These are phyloP conservation scores for Rhodofomes roseus DNA, from an alignment of 1,284 basidiomycete species.

Conservation along the genomic window DNA sequence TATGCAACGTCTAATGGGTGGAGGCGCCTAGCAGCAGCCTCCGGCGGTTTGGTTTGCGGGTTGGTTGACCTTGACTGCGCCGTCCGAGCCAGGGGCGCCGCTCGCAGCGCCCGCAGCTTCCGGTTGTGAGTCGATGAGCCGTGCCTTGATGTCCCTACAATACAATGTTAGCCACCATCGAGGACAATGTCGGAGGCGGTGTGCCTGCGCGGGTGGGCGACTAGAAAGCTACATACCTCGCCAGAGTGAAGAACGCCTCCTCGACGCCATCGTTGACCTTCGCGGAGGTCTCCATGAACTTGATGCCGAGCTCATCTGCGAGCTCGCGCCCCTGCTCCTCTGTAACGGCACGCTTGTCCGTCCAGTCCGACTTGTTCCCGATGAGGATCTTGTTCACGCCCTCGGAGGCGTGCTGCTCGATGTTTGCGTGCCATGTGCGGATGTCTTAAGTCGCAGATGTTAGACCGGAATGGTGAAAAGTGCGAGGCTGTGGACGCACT, in stretches of 20 bases:
- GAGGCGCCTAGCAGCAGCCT: conserved; percentile 51
- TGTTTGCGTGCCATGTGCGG: conserved; percentile 97
- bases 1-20: conserved; percentile 9
- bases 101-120: conserved; percentile 51
- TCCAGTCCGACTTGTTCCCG: conserved; percentile 99
- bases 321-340: conserved; percentile 82
- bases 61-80: conserved; percentile 65
- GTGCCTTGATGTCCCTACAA: conserved; percentile 90
- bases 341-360: conserved; percentile 91
- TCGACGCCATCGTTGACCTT: conserved; percentile 98
- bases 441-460: conserved; percentile 64
- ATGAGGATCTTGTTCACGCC: conserved; percentile 99
- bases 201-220: not conserved
- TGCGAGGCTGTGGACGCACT: conserved; percentile 54
- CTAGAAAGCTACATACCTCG: conserved; percentile 61
- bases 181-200: not conserved
- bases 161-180: not conserved
- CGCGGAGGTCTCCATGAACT: conserved; percentile 97
- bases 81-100: conserved; percentile 40
- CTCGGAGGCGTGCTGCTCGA: conserved; percentile 98
- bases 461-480: not conserved
- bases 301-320: conserved; percentile 87
- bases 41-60: conserved; percentile 39
- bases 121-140: conserved; percentile 92
- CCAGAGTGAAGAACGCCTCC: conserved; percentile 97